Conservation (phyloP, 1,139 yeast species). For the Candida anutae region DNA sequence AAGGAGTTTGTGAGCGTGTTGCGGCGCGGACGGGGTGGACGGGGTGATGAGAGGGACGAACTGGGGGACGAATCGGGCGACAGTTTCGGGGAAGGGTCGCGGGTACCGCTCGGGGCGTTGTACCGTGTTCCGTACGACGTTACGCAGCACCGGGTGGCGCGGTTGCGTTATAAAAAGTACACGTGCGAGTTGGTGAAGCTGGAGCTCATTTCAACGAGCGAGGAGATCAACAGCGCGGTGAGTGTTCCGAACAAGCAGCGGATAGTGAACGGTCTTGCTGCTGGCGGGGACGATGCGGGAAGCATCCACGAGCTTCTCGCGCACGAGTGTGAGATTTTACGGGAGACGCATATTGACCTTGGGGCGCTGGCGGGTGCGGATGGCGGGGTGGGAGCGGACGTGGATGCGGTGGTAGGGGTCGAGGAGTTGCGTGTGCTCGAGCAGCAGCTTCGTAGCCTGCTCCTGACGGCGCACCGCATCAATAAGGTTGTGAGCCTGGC, state of each 20-base stretch:
- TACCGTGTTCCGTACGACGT: constrained; percentile 25
- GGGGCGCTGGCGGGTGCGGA: constrained; percentile 1
- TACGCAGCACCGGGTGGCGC: constrained; percentile 29
- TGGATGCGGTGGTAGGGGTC: constrained; percentile 13
- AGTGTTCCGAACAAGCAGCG: constrained; percentile 10
- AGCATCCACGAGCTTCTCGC: constrained; percentile 2
- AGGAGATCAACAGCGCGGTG: constrained; percentile 4
- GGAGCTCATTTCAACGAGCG: constrained; percentile 4
- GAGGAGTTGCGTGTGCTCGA: constrained; percentile 14
- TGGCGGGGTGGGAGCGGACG: constrained; percentile 4
- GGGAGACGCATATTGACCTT: constrained; percentile 1
- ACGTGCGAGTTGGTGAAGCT: constrained; percentile 7
- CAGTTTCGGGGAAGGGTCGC: not conserved
- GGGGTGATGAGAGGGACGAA: constrained; percentile 5
- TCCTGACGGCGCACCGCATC: constrained; percentile 42
- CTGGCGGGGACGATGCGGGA: constrained; percentile 5
- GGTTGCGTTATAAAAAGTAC: constrained; percentile 21
- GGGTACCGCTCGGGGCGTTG: constrained; percentile 6
- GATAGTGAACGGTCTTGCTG: constrained; percentile 4
- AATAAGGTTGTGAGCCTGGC: constrained; percentile 37
- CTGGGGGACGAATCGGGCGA: constrained; percentile 7
- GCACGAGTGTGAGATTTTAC: constrained; percentile 2
- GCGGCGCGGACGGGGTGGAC: not conserved
- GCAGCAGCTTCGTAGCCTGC: constrained; percentile 11
- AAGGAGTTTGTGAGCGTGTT: constrained; percentile 19